Percentiles rank a stretch among this genome's conserved stretches.
phyloP scores from a whole-genome alignment of 352 stramenopile genomes.

The Pythium dissimile region DNA sequence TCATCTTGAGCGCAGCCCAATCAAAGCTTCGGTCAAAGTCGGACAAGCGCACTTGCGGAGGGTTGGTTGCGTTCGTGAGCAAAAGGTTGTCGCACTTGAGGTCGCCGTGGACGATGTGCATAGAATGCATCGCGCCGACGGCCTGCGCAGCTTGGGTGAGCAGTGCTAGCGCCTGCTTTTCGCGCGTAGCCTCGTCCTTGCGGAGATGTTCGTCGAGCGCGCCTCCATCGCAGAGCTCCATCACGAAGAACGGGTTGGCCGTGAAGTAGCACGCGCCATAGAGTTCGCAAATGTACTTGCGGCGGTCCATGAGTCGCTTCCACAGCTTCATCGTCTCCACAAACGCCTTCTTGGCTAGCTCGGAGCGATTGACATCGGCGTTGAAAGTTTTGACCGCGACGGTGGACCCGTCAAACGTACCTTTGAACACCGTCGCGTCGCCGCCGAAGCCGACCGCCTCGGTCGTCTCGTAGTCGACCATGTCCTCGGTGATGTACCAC shows the following conservation, averaged over 20 bases:
- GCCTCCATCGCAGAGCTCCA: constrained; percentile 7
- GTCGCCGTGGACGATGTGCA: constrained; percentile 6
- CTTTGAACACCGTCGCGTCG: not conserved
- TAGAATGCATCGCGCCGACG: not conserved
- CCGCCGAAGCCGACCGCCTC: not conserved
- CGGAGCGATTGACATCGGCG: not conserved
- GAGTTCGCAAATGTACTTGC: constrained; percentile 1
- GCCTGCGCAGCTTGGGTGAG: not conserved
- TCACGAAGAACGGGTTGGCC: not conserved
- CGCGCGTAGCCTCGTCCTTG: not conserved
- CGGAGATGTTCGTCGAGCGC: not conserved
- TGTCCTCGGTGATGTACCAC: constrained; percentile 4
- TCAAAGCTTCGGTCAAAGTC: constrained; percentile 14
- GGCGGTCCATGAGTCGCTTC: not conserved
- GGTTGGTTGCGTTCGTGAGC: not conserved
- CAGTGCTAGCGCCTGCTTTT: not conserved
- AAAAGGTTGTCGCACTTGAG: constrained; percentile 5
- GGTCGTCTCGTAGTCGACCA: not conserved
- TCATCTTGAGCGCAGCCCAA: not conserved
- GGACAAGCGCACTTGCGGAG: not conserved
- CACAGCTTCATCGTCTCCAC: not conserved
- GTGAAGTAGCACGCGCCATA: not conserved
- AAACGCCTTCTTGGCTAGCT: too few species aligned
- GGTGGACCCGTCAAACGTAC: not conserved
- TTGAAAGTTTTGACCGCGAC: constrained; percentile 1